These are phyloP conservation scores for Mucor mucedo DNA, from an alignment of 371 early-diverging fungal genomes.

Conservation along the genomic window DNA sequence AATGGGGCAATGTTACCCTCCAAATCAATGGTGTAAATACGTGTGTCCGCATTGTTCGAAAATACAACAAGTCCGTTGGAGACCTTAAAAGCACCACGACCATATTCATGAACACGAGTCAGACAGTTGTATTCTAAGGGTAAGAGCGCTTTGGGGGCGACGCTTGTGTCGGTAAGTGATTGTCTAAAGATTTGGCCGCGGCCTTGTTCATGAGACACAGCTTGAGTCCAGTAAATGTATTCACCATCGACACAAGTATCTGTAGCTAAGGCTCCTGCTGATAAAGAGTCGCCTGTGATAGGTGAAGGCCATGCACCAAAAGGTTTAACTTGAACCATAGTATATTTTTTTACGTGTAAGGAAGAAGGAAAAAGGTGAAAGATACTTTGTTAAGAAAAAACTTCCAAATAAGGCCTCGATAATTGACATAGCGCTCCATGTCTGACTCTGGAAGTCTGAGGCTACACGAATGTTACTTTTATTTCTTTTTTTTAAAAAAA, in stretches of 20 bases:
- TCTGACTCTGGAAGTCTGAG: too few relatives aligned
- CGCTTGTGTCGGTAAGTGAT: constrained; percentile 8
- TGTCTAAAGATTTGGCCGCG: constrained; percentile 48
- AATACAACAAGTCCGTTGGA: constrained; percentile 64
- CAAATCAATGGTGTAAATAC: constrained; percentile 58
- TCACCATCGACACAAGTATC: constrained; percentile 38
- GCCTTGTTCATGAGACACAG: constrained; percentile 45
- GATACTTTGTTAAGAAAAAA: neutral
- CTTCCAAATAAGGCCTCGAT: neutral
- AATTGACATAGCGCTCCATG: neutral
- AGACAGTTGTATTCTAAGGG: constrained; percentile 44
- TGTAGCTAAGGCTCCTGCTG: constrained; percentile 29
- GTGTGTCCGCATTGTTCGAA: constrained; percentile 61
- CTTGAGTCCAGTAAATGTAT: constrained; percentile 42
- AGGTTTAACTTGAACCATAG: constrained; percentile 38
- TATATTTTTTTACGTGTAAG: constrained; percentile 11
- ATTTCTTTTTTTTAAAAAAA: too few relatives aligned
- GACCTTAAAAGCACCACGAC: constrained; percentile 68
- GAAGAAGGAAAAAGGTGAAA: neutral
- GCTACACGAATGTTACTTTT: too few relatives aligned
- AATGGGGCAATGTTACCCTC: constrained; percentile 45
- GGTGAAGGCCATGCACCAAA: constrained; percentile 55
- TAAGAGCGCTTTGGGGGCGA: constrained; percentile 24
- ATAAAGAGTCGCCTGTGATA: constrained; percentile 46
- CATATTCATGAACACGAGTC: constrained; percentile 79